A percentile compares a stretch with the other conserved stretches of the same genome.
These are phyloP conservation scores for Phytopythium montanum DNA, from an alignment of 352 stramenopile genomes.

Conservation along the genomic window DNA sequence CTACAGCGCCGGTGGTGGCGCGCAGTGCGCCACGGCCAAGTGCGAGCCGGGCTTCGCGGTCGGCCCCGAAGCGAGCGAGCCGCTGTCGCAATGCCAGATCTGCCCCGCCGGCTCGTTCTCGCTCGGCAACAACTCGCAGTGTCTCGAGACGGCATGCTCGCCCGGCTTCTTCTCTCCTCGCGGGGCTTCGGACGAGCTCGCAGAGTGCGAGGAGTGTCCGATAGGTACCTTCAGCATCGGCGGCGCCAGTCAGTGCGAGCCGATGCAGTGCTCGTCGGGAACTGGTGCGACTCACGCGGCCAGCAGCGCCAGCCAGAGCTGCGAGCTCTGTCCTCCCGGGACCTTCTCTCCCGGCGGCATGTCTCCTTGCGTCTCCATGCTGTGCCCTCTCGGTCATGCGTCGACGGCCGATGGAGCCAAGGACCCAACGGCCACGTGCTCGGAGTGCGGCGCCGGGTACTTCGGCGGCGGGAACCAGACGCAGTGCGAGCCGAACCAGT, in stretches of 20 bases:
- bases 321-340: constrained; percentile 24
- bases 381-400: constrained; percentile 22
- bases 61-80: constrained; percentile 20
- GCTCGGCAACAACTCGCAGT: constrained; percentile 30
- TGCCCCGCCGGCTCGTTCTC: constrained; percentile 36
- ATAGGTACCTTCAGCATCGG: constrained; percentile 33
- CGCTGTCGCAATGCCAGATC: constrained; percentile 24
- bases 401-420: constrained; percentile 16
- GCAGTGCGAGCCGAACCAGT: constrained; percentile 26
- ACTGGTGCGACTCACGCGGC: constrained; percentile 26
- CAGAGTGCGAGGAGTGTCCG: constrained; percentile 30
- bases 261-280: constrained; percentile 28
- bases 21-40: constrained; percentile 29
- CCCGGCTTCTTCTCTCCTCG: constrained; percentile 34
- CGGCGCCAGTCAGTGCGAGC: constrained; percentile 29
- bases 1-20: constrained; percentile 29
- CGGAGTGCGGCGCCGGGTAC: constrained; percentile 21
- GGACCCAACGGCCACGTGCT: constrained; percentile 20
- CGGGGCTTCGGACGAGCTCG: constrained; percentile 18
- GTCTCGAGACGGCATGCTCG: constrained; percentile 21
- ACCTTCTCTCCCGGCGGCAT: constrained; percentile 32
- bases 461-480: constrained; percentile 31
- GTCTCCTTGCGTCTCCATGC: constrained; percentile 26
- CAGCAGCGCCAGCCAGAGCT: constrained; percentile 16
- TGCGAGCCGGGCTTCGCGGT: constrained; percentile 38